Base-by-base conservation (phyloP, 441 rosid species). In the Monsonia emarginata region DNA sequence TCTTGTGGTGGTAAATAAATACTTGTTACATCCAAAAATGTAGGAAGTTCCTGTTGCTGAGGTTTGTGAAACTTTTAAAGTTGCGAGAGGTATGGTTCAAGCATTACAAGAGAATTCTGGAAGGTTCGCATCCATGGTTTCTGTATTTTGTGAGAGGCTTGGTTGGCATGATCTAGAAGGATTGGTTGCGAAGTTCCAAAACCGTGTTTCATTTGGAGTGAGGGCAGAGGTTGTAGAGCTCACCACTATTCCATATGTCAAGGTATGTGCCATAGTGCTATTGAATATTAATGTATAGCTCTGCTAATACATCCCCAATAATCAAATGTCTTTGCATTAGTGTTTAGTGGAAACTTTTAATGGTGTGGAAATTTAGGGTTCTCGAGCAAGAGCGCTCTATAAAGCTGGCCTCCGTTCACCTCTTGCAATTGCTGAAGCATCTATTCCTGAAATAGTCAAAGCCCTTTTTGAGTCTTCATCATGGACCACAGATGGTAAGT, bases 91-190 rank as follows among this genome's bases (percentile, higher is more conserved):
- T 73, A 91, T 87, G 97, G 97, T 91, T 81, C 99, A 91, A 84
- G 82, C 91, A 9, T 83, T 95, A 75, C 98, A 91, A 79, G 99
- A 95, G 82, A 95, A 88, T 80, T 86, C 98, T 76, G 99, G 99
- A 78, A 81, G 99, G 82, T 95, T 89, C 87, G 92, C 96, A 67
- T 85, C 97, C 70, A 91, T 95, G 99, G 95, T 91, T 78, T 84
- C 98, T 21, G 80, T 95, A 72, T 95, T 95, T 76, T 95, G 96
- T 70, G 95, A 91, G 83, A 88, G 93, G 80, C 91, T 95, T 70
- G 98, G 98, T 62, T 95, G 99, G 97, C 91, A 86, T 84, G 99
- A 91, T 79, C 78, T 95, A 63, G 98, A 91, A 78, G 98, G 91
- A 69, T 76, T 95, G 82, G 91, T 90, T 75, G 84, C 86, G 67